phyloP scores from a whole-genome alignment of 805 yeast species.

The Candida gorgasii region DNA sequence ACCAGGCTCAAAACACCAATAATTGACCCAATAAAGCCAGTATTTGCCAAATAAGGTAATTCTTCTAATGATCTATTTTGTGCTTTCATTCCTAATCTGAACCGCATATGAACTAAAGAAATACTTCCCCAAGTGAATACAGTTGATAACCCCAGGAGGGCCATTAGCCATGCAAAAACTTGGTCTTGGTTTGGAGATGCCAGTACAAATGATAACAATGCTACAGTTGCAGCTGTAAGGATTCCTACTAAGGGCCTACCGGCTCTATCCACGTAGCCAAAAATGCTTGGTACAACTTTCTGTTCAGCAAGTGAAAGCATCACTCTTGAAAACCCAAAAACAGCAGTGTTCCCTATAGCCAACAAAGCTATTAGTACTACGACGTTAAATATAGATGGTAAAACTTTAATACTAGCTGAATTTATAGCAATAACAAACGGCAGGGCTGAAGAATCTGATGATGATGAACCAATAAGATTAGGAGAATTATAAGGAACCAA shows the following conservation, averaged over 20 bases:
- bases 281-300: constrained; percentile 38
- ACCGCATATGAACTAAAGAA: constrained; percentile 32
- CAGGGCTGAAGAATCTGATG: constrained; percentile 36
- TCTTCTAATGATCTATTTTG: constrained; percentile 46
- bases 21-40: constrained; percentile 38
- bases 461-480: constrained; percentile 24
- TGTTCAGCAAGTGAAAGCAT: constrained; percentile 41
- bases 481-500: constrained; percentile 35
- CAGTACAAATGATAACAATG: constrained; percentile 40
- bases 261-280: constrained; percentile 37
- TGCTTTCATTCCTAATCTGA: constrained; percentile 29
- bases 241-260: constrained; percentile 45
- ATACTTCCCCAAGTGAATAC: constrained; percentile 38
- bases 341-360: constrained; percentile 45
- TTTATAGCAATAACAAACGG: constrained; percentile 47
- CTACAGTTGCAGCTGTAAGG: constrained; percentile 31
- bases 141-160: constrained; percentile 37
- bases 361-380: constrained; percentile 41
- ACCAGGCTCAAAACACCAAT: constrained; percentile 21
- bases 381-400: constrained; percentile 46
- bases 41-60: constrained; percentile 54
- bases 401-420: constrained; percentile 40
- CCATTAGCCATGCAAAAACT: constrained; percentile 39
- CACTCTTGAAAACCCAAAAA: constrained; percentile 45
- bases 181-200: constrained; percentile 38